Base-by-base conservation (phyloP, 2,329 filamentous ascomycete species). In the Diaporthe citri region DNA sequence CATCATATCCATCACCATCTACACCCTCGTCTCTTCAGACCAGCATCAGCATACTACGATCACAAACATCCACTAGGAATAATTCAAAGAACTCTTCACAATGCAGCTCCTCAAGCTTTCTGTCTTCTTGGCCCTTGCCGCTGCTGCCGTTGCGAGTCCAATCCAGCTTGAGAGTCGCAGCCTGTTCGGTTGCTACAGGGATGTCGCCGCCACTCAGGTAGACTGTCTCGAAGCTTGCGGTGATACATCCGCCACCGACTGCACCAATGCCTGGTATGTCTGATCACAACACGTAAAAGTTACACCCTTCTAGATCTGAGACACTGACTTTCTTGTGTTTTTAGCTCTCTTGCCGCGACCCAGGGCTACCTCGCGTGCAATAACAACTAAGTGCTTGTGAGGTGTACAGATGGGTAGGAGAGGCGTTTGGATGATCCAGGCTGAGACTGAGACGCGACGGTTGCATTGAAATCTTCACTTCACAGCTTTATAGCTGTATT, bases 241-340 rank as follows among this genome's bases (percentile, higher is more conserved):
- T 39, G 62, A 67, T 4, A 67, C 62, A 1, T 36, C 62, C 36
- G 62, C 62, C 4, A 67, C 43, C 7, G 62, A 67, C 43, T 67
- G 62, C 62, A 67, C 62, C 43, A 67, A 67, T 36, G 62, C 62
- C 17, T 67, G 62, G 62, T 67, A 67, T 36, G 43, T 51, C 28
- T 51, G 13, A 43, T n/a, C 17, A 15, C 2, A 43, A 62, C 6
- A 0, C 5, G 17, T 7, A 46, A 41, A 20, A 20, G 3, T 20
- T 46, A 17, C 6, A 20, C 3, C 17, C 15, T 1, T 46, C 17
- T 20, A 20, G n/a, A 10, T 9, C 1, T 10, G 4, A 20, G 2
- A 22, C 2, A 46, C 43, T 64, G 28, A 64, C 5, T 48, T 13
- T 3, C 8, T 28, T 2, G 3, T 34, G 8, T 34, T 17, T 3